Percentiles rank a stretch among this genome's conserved stretches.
Conservation (phyloP, 2,329 filamentous ascomycete genomes). For the Pseudopyrenochaeta lycopersici region DNA sequence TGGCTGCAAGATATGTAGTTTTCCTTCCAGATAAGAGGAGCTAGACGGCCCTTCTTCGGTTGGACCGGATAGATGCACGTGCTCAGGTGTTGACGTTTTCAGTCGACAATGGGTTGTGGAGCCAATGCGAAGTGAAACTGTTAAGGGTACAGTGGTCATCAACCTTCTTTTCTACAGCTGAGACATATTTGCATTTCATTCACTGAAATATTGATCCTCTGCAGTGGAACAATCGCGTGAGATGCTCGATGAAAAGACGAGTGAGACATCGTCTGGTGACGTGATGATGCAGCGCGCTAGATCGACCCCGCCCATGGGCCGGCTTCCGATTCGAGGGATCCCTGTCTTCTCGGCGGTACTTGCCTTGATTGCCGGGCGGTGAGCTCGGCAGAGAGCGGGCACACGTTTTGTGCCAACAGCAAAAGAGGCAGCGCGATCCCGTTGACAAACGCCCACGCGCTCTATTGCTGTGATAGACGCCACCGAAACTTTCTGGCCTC, state of each 20-base stretch:
- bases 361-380: slow-evolving; percentile 23
- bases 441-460: slow-evolving; percentile 8
- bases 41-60: slow-evolving; percentile 33
- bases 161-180: neutral
- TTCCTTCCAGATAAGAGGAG: slow-evolving; percentile 39
- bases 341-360: slow-evolving; percentile 20
- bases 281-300: slow-evolving; percentile 15
- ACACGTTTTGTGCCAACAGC: slow-evolving; percentile 19
- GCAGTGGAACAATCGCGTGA: neutral
- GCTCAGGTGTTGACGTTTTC: slow-evolving; percentile 13
- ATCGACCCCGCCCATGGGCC: slow-evolving; percentile 16
- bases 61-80: slow-evolving; percentile 32
- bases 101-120: slow-evolving; percentile 7
- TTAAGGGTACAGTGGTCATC: neutral
- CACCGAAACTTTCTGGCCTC: neutral
- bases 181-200: too few species aligned
- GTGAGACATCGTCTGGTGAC: slow-evolving; percentile 22
- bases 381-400: slow-evolving; percentile 17
- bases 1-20: slow-evolving; percentile 38
- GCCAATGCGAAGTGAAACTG: neutral
- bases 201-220: neutral
- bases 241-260: neutral
- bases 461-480: neutral
- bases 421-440: slow-evolving; percentile 20
- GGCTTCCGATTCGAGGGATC: slow-evolving; percentile 8